These are phyloP conservation scores for Ensete glaucum DNA, from an alignment of 176 grass and related monocot genomes.

Conservation along the genomic window DNA sequence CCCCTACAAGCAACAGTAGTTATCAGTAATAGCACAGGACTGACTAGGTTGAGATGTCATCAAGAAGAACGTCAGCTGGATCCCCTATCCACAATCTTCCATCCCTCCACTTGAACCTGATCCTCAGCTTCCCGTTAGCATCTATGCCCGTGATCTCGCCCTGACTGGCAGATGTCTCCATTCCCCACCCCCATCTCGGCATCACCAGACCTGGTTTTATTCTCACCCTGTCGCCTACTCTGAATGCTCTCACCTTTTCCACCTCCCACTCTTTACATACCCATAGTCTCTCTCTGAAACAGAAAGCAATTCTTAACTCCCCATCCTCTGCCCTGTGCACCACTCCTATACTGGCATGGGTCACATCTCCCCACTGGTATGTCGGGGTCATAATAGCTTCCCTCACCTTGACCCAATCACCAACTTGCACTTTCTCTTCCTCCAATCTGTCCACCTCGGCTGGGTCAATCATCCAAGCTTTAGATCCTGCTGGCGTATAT, in stretches of 20 bases:
- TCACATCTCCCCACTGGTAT: conserved; percentile 97
- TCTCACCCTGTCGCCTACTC: conserved; percentile 50
- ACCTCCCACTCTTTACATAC: conserved; percentile 91
- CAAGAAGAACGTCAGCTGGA: conserved; percentile 90
- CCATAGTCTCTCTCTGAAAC: conserved; percentile 94
- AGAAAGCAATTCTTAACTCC: conserved; percentile 90
- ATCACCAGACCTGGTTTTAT: conserved; percentile 69
- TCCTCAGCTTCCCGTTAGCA: conserved; percentile 91
- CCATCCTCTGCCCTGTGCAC: conserved; percentile 77
- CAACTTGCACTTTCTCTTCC: conserved; percentile 69
- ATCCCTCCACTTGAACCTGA: conserved; percentile 95
- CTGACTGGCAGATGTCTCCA: conserved; percentile 79
- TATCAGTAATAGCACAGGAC: background rate
- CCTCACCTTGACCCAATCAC: conserved; percentile 96
- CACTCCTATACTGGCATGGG: conserved; percentile 74
- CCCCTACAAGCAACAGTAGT: background rate
- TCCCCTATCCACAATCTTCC: conserved; percentile 76
- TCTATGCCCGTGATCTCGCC: conserved; percentile 83
- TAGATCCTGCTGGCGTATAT: conserved; percentile 87
- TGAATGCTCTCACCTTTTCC: conserved; percentile 78
- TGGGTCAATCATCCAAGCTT: conserved; percentile 94
- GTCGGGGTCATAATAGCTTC: conserved; percentile 55
- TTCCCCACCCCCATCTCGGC: conserved; percentile 90
- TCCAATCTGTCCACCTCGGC: conserved; percentile 77
- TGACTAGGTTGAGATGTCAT: conserved; percentile 28